Percentiles rank a stretch among this genome's conserved stretches.
These are phyloP conservation scores for Phylloporus gajari DNA, from an alignment of 1,284 basidiomycete genomes.

Conservation along the genomic window DNA sequence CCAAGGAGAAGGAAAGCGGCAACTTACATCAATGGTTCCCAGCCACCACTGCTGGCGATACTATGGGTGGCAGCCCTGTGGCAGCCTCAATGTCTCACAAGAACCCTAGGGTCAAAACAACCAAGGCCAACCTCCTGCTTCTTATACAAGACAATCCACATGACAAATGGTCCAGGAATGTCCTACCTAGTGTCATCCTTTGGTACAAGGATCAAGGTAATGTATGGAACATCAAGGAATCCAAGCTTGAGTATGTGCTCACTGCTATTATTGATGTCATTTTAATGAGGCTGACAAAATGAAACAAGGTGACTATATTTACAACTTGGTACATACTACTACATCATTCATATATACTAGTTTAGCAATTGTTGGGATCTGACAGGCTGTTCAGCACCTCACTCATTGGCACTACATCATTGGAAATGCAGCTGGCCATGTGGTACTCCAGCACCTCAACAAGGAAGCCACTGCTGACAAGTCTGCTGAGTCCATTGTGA, in stretches of 20 bases:
- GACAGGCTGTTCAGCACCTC: conserved; percentile 1
- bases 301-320: not conserved
- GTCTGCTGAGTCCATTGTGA: not conserved
- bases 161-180: not conserved
- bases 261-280: not conserved
- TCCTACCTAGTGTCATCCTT: not conserved
- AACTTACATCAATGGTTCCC: too few relatives aligned
- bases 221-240: not conserved
- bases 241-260: not conserved
- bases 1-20: too few relatives aligned
- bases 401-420: not conserved
- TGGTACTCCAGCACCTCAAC: conserved; percentile 2
- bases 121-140: not conserved
- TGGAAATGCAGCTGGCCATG: not conserved
- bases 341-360: too few relatives aligned
- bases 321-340: too few relatives aligned
- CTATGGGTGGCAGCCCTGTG: too few relatives aligned
- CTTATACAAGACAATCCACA: not conserved
- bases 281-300: not conserved
- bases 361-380: too few relatives aligned
- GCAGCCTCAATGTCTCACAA: too few relatives aligned
- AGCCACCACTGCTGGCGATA: too few relatives aligned
- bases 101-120: too few relatives aligned
- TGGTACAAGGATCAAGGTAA: conserved; percentile 2
- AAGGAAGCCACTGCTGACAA: not conserved